Evolutionary conservation across 108 stramenopile species (phyloP).

Genomic region (Fragilaria crotonensis): DNA sequence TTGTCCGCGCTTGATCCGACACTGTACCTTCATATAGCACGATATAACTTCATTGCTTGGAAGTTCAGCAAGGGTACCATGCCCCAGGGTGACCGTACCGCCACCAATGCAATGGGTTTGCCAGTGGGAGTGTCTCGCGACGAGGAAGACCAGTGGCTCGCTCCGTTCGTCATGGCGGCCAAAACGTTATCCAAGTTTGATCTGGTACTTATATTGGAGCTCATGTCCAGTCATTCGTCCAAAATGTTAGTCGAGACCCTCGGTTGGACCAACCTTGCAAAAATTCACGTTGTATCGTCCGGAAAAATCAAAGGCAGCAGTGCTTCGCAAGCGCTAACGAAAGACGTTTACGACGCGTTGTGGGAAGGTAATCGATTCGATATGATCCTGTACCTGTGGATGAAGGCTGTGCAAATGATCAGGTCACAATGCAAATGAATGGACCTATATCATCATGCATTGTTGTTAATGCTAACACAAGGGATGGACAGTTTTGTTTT

Average conservation of each 20-base stretch:
- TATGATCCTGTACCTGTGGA: slow-evolving; percentile 31
- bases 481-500: too few species aligned
- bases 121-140: neutral
- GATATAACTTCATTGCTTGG: slow-evolving; percentile 33
- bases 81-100: neutral
- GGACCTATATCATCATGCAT: too few species aligned
- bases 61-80: slow-evolving; percentile 29
- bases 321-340: slow-evolving; percentile 16
- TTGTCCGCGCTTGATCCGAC: neutral
- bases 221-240: slow-evolving; percentile 23
- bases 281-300: slow-evolving; percentile 26
- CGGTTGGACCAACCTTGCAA: slow-evolving; percentile 25
- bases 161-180: slow-evolving; percentile 21
- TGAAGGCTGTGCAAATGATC: slow-evolving; percentile 25
- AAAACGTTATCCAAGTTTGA: slow-evolving; percentile 21
- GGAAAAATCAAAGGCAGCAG: slow-evolving; percentile 25
- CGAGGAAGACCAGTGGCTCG: slow-evolving; percentile 10
- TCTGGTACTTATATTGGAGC: slow-evolving; percentile 27
- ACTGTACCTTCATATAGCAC: slow-evolving; percentile 14
- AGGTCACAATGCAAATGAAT: too few species aligned
- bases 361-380: slow-evolving; percentile 40
- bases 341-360: slow-evolving; percentile 18
- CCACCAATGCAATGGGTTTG: neutral
- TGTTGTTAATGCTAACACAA: too few species aligned
- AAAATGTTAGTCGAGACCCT: slow-evolving; percentile 6